Conservation (phyloP, 768 basidiomycete species). For the Grammothele lineata region DNA sequence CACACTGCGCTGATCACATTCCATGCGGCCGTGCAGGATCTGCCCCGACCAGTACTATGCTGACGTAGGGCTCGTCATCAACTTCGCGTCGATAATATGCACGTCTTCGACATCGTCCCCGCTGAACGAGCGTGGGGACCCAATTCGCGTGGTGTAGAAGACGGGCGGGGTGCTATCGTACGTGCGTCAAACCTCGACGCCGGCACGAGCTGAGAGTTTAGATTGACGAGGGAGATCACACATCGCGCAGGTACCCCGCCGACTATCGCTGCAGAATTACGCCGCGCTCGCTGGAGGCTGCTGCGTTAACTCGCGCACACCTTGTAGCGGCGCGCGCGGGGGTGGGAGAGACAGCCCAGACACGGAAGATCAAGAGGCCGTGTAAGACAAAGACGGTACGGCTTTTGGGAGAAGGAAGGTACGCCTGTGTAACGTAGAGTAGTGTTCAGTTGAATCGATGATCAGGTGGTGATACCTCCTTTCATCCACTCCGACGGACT, state of each 20-base stretch:
- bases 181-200: not conserved
- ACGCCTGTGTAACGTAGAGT: too few species aligned
- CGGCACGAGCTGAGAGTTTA: too few species aligned
- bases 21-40: not conserved
- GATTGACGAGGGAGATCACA: not conserved
- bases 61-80: conserved; percentile 6
- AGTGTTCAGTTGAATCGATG: too few species aligned
- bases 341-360: too few species aligned
- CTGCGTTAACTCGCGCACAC: not conserved
- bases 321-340: too few species aligned
- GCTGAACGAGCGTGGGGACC: not conserved
- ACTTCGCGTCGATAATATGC: conserved; percentile 4
- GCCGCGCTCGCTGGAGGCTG: not conserved
- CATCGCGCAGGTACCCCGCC: not conserved
- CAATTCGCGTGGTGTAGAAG: not conserved
- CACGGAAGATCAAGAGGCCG: too few species aligned
- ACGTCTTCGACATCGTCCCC: conserved; percentile 1
- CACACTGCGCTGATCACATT: too few species aligned
- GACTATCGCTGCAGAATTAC: not conserved
- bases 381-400: too few species aligned
- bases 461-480: too few species aligned
- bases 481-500: too few species aligned
- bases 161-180: not conserved
- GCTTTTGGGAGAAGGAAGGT: too few species aligned
- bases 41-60: conserved; percentile 6